Conservation (phyloP, 805 yeast genomes). For the Lipomyces kockii region DNA sequence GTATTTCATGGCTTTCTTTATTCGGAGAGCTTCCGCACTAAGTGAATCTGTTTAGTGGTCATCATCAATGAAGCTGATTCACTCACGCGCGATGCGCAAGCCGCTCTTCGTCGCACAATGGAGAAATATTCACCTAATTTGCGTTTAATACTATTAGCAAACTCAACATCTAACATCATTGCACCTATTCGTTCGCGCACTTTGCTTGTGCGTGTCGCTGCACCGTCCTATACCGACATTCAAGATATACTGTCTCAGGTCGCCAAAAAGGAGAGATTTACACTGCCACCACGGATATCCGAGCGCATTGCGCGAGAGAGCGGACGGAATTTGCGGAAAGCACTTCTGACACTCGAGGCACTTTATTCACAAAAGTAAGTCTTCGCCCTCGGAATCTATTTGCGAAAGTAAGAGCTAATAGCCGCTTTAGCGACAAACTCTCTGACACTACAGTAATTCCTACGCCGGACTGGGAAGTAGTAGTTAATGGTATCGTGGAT, state of each 20-base stretch:
- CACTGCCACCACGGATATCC: slow-evolving; percentile 50
- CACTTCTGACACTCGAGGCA: slow-evolving; percentile 81
- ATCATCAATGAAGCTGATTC: slow-evolving; percentile 91
- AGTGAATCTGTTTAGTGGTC: slow-evolving; percentile 51
- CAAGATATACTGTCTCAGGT: slow-evolving; percentile 58
- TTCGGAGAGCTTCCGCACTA: background rate
- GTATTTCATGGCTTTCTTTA: slow-evolving; percentile 14
- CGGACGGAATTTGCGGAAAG: slow-evolving; percentile 75
- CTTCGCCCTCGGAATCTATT: background rate
- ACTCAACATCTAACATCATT: slow-evolving; percentile 88
- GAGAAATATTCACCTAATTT: slow-evolving; percentile 89
- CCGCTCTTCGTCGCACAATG: slow-evolving; percentile 94
- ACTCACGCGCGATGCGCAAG: slow-evolving; percentile 90
- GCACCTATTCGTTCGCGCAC: slow-evolving; percentile 95
- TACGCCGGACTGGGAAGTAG: slow-evolving; percentile 88
- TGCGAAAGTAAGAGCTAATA: background rate
- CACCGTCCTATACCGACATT: slow-evolving; percentile 72
- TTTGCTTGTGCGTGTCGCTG: slow-evolving; percentile 80
- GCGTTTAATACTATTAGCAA: slow-evolving; percentile 81
- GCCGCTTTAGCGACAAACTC: slow-evolving; percentile 19
- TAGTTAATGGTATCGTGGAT: slow-evolving; percentile 66
- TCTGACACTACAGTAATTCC: slow-evolving; percentile 55
- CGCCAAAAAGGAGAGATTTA: slow-evolving; percentile 59
- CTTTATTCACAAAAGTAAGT: slow-evolving; percentile 49
- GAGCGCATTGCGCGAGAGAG: slow-evolving; percentile 58